Percentiles rank a stretch among this genome's conserved stretches.
Conservation (phyloP, 192 early-diverging fungal species). For the Backusella morwellensis region DNA sequence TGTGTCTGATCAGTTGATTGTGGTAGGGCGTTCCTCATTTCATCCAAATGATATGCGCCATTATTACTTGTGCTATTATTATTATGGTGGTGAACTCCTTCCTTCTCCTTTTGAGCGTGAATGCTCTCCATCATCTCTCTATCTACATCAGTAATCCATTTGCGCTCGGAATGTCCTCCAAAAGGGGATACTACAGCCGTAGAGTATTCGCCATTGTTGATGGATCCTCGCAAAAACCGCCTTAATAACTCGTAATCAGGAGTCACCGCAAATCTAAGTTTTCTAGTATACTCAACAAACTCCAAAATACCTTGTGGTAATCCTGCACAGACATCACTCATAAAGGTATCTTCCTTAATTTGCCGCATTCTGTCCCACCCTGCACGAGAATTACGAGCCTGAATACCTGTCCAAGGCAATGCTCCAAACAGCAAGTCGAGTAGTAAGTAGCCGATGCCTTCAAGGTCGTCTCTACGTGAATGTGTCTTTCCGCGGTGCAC, state of each 20-base stretch:
- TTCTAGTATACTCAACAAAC: slow-evolving; percentile 68
- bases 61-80: not conserved
- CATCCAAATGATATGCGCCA: not conserved
- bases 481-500: slow-evolving; percentile 83
- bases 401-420: slow-evolving; percentile 86
- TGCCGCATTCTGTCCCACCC: slow-evolving; percentile 89
- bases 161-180: slow-evolving; percentile 9
- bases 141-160: slow-evolving; percentile 3
- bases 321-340: slow-evolving; percentile 76
- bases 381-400: slow-evolving; percentile 75
- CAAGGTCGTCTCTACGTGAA: slow-evolving; percentile 82
- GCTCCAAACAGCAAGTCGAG: slow-evolving; percentile 72
- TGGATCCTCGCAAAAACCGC: slow-evolving; percentile 23
- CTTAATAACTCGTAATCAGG: slow-evolving; percentile 79
- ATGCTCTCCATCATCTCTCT: not conserved
- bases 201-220: slow-evolving; percentile 15
- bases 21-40: not conserved
- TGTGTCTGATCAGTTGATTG: not conserved
- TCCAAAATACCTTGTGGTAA: slow-evolving; percentile 70
- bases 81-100: not conserved
- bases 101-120: not conserved
- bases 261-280: slow-evolving; percentile 71
- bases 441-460: slow-evolving; percentile 80
- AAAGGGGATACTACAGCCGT: slow-evolving; percentile 8
- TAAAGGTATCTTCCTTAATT: slow-evolving; percentile 71